phyloP scores from a whole-genome alignment of 352 stramenopile genomes.

The Vaucheria bursata region DNA sequence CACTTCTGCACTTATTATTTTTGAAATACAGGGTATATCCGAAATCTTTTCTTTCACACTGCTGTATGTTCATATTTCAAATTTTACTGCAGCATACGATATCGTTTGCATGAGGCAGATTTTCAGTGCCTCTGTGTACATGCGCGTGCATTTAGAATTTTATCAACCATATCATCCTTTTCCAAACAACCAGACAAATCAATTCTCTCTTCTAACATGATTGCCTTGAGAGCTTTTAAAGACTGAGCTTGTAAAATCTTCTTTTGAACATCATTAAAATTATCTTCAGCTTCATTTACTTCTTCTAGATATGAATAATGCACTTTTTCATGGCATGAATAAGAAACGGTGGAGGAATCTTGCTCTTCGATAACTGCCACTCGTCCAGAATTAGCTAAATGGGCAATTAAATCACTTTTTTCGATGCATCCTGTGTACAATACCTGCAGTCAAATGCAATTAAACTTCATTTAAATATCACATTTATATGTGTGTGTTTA shows the following conservation, averaged over 20 bases:
- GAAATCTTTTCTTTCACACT: too few species aligned
- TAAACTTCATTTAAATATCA: too few species aligned
- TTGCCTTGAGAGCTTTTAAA: not conserved
- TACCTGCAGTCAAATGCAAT: too few species aligned
- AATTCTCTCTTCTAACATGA: not conserved
- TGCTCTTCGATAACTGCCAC: not conserved
- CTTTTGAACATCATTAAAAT: not conserved
- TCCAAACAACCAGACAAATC: not conserved
- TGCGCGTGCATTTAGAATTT: not conserved
- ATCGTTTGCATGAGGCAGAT: too few species aligned
- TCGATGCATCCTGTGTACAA: not conserved
- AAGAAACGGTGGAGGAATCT: not conserved
- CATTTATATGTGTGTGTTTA: too few species aligned
- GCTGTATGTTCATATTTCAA: too few species aligned
- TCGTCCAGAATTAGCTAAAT: not conserved
- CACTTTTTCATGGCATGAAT: not conserved
- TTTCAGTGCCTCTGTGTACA: too few species aligned
- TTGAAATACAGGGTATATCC: too few species aligned
- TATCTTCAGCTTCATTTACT: not conserved
- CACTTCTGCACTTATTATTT: too few species aligned
- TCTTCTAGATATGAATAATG: not conserved
- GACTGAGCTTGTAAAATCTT: not conserved
- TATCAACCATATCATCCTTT: not conserved
- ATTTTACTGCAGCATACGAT: too few species aligned
- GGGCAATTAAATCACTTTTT: not conserved